Evolutionary conservation across 2,329 filamentous ascomycete genomes (phyloP).

Genomic region (Botrytis porri): DNA sequence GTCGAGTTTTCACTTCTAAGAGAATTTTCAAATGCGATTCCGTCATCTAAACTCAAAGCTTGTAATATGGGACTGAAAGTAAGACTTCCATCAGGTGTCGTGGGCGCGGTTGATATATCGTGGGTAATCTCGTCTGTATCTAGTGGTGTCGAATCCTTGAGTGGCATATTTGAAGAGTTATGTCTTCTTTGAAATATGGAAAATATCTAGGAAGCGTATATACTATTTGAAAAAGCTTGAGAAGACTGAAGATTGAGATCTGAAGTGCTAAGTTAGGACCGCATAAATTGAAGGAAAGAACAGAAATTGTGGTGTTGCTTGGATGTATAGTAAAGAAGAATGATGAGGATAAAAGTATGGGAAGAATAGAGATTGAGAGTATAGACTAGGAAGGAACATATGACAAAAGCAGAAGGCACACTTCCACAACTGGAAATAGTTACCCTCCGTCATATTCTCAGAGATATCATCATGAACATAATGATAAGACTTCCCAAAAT

Average conservation of each 20-base stretch:
- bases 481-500: neutral
- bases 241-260: neutral
- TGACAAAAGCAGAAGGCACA: conserved; percentile 20
- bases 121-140: conserved; percentile 37
- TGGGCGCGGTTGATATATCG: conserved; percentile 44
- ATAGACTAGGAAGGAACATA: neutral
- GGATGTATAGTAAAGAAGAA: neutral
- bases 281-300: neutral
- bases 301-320: neutral
- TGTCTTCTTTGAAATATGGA: neutral
- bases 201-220: neutral
- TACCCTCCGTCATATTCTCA: neutral
- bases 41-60: conserved; percentile 33
- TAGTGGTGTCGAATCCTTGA: conserved; percentile 27
- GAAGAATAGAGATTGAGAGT: neutral
- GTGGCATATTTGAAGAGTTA: conserved; percentile 23
- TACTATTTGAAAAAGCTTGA: neutral
- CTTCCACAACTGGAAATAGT: neutral
- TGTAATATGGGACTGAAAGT: conserved; percentile 44
- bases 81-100: conserved; percentile 45
- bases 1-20: conserved; percentile 8
- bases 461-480: neutral
- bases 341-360: neutral
- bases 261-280: neutral
- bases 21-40: conserved; percentile 21